phyloP scores from a whole-genome alignment of 2,329 filamentous ascomycete species.

The Aureobasidium sp. region DNA sequence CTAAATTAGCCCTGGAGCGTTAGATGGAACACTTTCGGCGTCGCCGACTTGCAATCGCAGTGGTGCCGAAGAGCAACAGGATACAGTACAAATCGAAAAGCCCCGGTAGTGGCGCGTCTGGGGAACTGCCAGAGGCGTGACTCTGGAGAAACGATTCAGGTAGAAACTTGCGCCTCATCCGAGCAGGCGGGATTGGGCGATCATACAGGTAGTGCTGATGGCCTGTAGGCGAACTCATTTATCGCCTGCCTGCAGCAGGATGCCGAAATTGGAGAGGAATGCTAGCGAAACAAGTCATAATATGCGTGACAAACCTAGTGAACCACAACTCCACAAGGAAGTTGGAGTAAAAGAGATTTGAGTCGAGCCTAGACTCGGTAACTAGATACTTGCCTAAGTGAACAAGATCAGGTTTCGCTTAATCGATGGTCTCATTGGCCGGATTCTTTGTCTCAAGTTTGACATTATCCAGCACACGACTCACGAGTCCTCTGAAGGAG shows the following conservation, averaged over 20 bases:
- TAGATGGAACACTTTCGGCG: slow-evolving; percentile 5
- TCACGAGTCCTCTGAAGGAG: neutral
- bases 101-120: slow-evolving; percentile 11
- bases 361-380: slow-evolving; percentile 11
- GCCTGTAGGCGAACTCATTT: slow-evolving; percentile 5
- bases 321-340: neutral
- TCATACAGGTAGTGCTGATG: neutral
- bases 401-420: slow-evolving; percentile 3
- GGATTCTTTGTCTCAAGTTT: slow-evolving; percentile 6
- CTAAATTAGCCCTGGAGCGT: slow-evolving; percentile 6
- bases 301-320: slow-evolving; percentile 11
- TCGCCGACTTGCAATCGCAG: neutral
- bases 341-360: slow-evolving; percentile 11
- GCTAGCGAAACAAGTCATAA: neutral
- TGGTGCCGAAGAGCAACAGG: slow-evolving; percentile 3
- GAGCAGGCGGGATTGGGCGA: neutral
- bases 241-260: slow-evolving; percentile 1
- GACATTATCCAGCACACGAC: neutral
- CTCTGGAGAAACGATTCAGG: slow-evolving; percentile 5
- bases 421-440: slow-evolving; percentile 3
- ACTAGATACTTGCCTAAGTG: neutral
- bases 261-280: slow-evolving; percentile 5
- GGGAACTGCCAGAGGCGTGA: slow-evolving; percentile 7
- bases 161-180: neutral
- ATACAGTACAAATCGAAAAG: neutral